Base-by-base conservation (phyloP, 768 basidiomycete species). In the Lactifluus hygrophoroides region DNA sequence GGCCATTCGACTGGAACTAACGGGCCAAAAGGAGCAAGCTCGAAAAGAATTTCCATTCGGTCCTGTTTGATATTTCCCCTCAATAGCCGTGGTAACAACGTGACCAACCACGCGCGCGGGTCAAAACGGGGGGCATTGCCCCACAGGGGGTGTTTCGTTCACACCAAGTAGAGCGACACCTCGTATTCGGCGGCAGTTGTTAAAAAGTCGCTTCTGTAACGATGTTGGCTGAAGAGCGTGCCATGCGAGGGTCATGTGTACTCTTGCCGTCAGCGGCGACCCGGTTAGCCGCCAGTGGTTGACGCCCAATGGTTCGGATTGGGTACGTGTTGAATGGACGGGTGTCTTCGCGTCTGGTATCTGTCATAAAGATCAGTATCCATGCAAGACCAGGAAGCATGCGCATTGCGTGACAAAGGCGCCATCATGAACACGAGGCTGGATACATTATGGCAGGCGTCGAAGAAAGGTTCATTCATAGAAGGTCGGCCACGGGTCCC, bases 181-280 rank as follows among this genome's bases (percentile, higher is more conserved):
- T 49, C 47, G 47, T 17, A 21, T 28, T 48, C 58, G 58, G 58
- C 19, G 8, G 32, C 53, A 49, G 34, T 45, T 16, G n/a, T 14
- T n/a, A 25, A 28, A 30, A 21, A 44, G 28, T 46, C 21, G 19
- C 17, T 51, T 56, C 54, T 49, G 59, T 60, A 56, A 60, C 35
- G 21, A 40, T 32, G 54, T 17, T 25, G 27, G 48, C 27, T 27
- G 25, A n/a, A 13, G 40, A 48, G 19, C 47, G 27, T 48, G 23
- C 40, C 21, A 38, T 35, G 30, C 21, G 9, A 27, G n/a, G 47
- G 49, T 60, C 59, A 60, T 60, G 59, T 60, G 59, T 38, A 9
- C 43, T 3, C 13, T 25, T 10, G 43, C 7, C 21, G 13, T 38
- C 54, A 42, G 50, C 56, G 43, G 16, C n/a, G 16, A 44, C 30